These are phyloP conservation scores for Saccharomyces kudriavzevii DNA, from an alignment of 805 yeast species.

Conservation along the genomic window DNA sequence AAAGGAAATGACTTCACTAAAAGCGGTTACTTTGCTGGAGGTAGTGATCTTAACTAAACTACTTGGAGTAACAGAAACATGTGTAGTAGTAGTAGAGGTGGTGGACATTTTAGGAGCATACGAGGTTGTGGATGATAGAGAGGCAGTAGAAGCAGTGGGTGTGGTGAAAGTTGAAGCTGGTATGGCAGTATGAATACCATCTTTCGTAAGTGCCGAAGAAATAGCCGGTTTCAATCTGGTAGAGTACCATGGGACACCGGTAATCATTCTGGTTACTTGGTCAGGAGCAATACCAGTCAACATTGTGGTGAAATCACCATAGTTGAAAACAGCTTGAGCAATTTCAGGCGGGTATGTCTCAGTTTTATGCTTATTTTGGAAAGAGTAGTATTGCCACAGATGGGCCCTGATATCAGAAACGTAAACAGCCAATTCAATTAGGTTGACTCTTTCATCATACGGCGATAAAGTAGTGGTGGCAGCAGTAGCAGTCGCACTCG, in stretches of 20 bases:
- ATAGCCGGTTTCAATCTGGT: constrained; percentile 17
- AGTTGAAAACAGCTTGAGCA: constrained; percentile 21
- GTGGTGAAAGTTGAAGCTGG: constrained; percentile 2
- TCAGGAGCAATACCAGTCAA: background rate
- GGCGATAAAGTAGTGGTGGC: constrained; percentile 7
- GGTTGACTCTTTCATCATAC: constrained; percentile 1
- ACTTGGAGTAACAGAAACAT: background rate
- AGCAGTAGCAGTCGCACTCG: constrained; percentile 7
- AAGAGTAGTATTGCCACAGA: constrained; percentile 7
- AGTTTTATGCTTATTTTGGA: background rate
- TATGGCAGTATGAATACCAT: constrained; percentile 1
- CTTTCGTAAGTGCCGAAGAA: background rate
- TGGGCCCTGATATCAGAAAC: constrained; percentile 11
- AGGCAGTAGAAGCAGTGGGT: constrained; percentile 2
- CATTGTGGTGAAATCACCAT: constrained; percentile 15
- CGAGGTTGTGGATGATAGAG: constrained; percentile 1
- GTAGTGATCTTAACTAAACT: too few relatives aligned
- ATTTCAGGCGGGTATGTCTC: background rate
- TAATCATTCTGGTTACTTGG: constrained; percentile 22
- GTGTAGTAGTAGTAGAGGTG: constrained; percentile 2
- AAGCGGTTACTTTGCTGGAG: background rate
- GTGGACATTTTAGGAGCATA: background rate
- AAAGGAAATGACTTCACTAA: background rate
- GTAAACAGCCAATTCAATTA: constrained; percentile 13
- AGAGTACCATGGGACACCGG: constrained; percentile 31